These are phyloP conservation scores for Flaveria sonorensis DNA, from an alignment of 129 eudicot species.

Conservation along the genomic window DNA sequence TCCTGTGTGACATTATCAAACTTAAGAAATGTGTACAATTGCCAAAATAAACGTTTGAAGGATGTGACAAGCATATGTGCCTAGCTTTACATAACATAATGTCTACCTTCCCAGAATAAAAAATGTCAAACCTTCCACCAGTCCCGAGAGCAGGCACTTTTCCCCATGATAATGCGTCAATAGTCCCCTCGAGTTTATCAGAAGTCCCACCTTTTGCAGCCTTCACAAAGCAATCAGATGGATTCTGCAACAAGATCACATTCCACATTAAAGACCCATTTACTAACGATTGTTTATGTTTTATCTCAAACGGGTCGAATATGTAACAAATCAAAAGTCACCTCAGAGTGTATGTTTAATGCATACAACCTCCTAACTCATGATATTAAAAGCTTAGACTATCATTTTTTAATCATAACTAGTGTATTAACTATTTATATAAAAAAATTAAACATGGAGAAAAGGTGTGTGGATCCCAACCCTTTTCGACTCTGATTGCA, in stretches of 20 bases:
- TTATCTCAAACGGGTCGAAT: not conserved
- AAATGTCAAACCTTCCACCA: slow-evolving; percentile 68
- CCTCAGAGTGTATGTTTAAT: not conserved
- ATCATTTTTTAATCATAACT: not conserved
- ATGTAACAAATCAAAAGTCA: not conserved
- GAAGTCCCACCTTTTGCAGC: slow-evolving; percentile 66
- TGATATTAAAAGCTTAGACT: not conserved
- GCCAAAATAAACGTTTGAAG: not conserved
- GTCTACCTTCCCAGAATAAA: slow-evolving; percentile 69
- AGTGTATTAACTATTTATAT: not conserved
- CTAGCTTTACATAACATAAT: not conserved
- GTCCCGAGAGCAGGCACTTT: slow-evolving; percentile 81
- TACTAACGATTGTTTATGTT: not conserved
- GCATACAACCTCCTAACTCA: not conserved
- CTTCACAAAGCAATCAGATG: slow-evolving; percentile 71
- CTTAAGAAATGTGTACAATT: not conserved
- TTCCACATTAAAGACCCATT: slow-evolving; percentile 13
- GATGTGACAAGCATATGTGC: not conserved
- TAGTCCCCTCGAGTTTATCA: slow-evolving; percentile 75
- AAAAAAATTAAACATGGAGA: not conserved
- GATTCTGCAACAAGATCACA: slow-evolving; percentile 54
- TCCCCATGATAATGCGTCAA: slow-evolving; percentile 92
- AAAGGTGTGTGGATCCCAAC: not conserved
- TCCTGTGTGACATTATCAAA: slow-evolving; percentile 50
- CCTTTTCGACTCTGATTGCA: not conserved